Evolutionary conservation across 2,329 filamentous ascomycete genomes (phyloP).

Genomic region (Stromatinia cepivora): DNA sequence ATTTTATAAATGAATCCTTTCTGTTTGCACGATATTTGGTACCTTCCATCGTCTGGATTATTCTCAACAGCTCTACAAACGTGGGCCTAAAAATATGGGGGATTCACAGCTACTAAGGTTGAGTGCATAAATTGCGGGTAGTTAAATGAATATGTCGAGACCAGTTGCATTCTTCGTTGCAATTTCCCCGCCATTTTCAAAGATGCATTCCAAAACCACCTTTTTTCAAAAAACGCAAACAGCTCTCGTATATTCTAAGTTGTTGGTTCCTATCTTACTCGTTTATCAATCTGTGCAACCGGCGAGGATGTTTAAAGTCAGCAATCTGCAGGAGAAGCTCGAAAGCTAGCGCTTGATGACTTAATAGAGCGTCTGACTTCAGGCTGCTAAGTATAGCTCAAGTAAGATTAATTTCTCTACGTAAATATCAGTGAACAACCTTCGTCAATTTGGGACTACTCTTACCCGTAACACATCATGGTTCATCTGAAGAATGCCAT

Average conservation of each 20-base stretch:
- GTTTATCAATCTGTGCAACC: neutral
- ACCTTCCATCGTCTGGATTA: no score
- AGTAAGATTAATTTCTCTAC: neutral
- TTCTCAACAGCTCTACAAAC: neutral
- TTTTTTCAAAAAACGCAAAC: neutral
- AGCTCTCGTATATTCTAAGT: neutral
- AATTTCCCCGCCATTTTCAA: neutral
- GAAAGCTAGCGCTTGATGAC: slow-evolving; percentile 1
- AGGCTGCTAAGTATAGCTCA: neutral
- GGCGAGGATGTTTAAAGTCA: neutral
- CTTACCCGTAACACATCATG: neutral
- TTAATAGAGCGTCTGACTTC: neutral
- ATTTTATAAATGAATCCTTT: no score
- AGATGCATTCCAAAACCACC: neutral
- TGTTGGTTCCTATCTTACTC: neutral
- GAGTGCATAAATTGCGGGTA: no score
- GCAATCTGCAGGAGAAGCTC: neutral
- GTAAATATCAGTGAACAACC: neutral
- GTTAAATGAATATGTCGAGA: no score
- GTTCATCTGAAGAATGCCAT: slow-evolving; percentile 2
- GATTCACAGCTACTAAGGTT: neutral
- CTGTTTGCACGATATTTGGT: no score
- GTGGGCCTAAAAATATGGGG: neutral
- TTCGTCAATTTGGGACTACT: neutral
- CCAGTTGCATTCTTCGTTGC: neutral